Percentiles rank a stretch among this genome's conserved stretches.
phyloP scores from a whole-genome alignment of 139 green algal species.

The Marvania coccoides region DNA sequence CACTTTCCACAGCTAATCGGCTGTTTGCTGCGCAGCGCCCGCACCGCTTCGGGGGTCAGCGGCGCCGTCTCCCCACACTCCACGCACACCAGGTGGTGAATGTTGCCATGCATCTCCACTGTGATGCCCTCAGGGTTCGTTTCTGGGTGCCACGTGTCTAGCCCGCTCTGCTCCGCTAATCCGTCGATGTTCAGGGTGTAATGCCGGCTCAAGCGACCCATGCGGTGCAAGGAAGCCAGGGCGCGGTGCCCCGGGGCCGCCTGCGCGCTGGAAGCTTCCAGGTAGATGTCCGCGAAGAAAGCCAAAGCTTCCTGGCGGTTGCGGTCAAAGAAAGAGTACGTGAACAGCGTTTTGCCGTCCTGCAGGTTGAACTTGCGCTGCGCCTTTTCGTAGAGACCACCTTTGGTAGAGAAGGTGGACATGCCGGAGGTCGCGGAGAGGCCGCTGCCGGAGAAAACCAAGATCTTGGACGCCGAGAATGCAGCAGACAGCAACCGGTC shows the following conservation, averaged over 20 bases:
- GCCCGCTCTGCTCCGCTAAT: slow-evolving; percentile 58
- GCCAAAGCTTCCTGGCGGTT: slow-evolving; percentile 38
- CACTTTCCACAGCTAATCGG: no score
- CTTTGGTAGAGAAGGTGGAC: slow-evolving; percentile 80
- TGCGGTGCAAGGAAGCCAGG: slow-evolving; percentile 34
- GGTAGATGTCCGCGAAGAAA: slow-evolving; percentile 81
- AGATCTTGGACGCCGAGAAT: slow-evolving; percentile 37
- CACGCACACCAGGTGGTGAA: slow-evolving; percentile 47
- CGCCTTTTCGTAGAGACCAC: slow-evolving; percentile 80
- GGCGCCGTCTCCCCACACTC: slow-evolving; percentile 34
- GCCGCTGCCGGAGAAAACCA: slow-evolving; percentile 81
- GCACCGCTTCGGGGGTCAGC: slow-evolving; percentile 31
- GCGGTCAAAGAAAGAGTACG: slow-evolving; percentile 72
- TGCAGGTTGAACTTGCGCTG: slow-evolving; percentile 59
- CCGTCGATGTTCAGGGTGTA: slow-evolving; percentile 95
- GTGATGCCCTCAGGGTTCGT: slow-evolving; percentile 54
- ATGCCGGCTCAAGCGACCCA: slow-evolving; percentile 64
- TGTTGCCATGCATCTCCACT: slow-evolving; percentile 88
- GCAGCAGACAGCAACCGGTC: no score
- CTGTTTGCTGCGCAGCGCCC: slow-evolving; percentile 28
- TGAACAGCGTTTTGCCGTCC: slow-evolving; percentile 85
- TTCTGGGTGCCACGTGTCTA: slow-evolving; percentile 79
- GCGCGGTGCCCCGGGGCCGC: slow-evolving; percentile 46
- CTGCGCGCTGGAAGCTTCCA: slow-evolving; percentile 43
- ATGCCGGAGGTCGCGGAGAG: slow-evolving; percentile 78